Conservation (phyloP, 495 filamentous ascomycete genomes). For the Aspergillus avenaceus region DNA sequence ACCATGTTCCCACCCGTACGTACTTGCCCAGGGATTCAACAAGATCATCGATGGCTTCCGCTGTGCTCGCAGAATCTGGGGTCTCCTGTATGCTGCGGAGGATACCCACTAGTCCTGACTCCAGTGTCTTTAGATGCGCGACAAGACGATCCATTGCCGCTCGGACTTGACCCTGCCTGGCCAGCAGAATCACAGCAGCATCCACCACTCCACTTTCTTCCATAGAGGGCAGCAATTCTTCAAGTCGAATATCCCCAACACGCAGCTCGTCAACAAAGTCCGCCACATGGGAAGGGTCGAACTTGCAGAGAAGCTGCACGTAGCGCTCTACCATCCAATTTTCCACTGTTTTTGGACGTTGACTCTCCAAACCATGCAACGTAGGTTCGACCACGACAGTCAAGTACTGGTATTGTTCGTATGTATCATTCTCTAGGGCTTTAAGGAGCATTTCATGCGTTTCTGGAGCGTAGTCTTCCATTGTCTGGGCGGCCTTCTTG, state of each 20-base stretch:
- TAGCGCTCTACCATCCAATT: conserved; percentile 74
- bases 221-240: conserved; percentile 78
- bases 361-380: conserved; percentile 35
- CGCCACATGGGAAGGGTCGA: conserved; percentile 76
- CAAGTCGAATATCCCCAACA: conserved; percentile 74
- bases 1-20: conserved; percentile 85
- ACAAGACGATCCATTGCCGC: conserved; percentile 82
- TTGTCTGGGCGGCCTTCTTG: conserved; percentile 59
- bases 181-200: conserved; percentile 87
- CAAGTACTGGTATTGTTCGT: conserved; percentile 73
- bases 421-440: conserved; percentile 57
- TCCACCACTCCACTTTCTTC: conserved; percentile 88
- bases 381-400: conserved; percentile 70
- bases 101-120: conserved; percentile 73
- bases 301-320: conserved; percentile 83
- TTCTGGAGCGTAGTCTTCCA: conserved; percentile 62
- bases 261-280: conserved; percentile 77
- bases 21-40: conserved; percentile 82
- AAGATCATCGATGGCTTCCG: conserved; percentile 54
- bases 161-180: conserved; percentile 79
- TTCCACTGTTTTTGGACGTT: conserved; percentile 23
- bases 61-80: conserved; percentile 50
- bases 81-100: conserved; percentile 51
- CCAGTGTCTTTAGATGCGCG: conserved; percentile 69
- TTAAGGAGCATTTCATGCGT: conserved; percentile 68